Percentiles rank a stretch among this genome's conserved stretches.
Conservation (phyloP, 176 grass and related monocot species). For the Avena insularis region DNA sequence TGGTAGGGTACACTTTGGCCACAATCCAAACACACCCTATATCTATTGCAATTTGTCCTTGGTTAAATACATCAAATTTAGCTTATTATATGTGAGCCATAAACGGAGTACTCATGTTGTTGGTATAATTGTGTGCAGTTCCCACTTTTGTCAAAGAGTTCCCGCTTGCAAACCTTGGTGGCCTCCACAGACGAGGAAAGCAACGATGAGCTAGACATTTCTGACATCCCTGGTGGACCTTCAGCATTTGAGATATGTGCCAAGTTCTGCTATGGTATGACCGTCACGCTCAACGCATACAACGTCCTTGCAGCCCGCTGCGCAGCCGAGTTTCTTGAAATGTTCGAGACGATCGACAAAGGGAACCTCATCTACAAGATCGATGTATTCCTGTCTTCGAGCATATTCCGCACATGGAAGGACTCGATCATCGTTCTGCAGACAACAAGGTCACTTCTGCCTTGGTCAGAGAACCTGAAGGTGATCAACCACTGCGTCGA, state of each 20-base stretch:
- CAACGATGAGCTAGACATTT: conserved; percentile 76
- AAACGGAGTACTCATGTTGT: not conserved
- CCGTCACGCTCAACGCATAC: conserved; percentile 95
- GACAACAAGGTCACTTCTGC: conserved; percentile 70
- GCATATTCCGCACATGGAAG: conserved; percentile 90
- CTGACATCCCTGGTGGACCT: conserved; percentile 83
- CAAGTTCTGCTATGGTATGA: conserved; percentile 96
- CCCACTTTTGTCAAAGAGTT: conserved; percentile 93
- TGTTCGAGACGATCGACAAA: conserved; percentile 84
- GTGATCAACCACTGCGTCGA: conserved; percentile 77
- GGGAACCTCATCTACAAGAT: conserved; percentile 98
- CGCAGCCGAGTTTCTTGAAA: conserved; percentile 92
- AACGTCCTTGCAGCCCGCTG: conserved; percentile 84
- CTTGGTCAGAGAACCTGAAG: conserved; percentile 78
- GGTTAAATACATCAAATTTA: not conserved
- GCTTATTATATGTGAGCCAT: not conserved
- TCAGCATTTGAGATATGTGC: conserved; percentile 93
- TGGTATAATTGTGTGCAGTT: conserved; percentile 63
- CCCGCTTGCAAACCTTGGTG: conserved; percentile 75
- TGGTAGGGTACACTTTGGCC: no score
- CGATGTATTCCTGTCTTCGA: conserved; percentile 83
- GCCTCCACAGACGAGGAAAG: conserved; percentile 67
- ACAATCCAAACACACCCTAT: not conserved
- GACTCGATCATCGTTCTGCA: conserved; percentile 93
- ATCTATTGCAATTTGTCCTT: not conserved